phyloP scores from a whole-genome alignment of 1,284 basidiomycete species.

The Papiliotrema fonsecae region DNA sequence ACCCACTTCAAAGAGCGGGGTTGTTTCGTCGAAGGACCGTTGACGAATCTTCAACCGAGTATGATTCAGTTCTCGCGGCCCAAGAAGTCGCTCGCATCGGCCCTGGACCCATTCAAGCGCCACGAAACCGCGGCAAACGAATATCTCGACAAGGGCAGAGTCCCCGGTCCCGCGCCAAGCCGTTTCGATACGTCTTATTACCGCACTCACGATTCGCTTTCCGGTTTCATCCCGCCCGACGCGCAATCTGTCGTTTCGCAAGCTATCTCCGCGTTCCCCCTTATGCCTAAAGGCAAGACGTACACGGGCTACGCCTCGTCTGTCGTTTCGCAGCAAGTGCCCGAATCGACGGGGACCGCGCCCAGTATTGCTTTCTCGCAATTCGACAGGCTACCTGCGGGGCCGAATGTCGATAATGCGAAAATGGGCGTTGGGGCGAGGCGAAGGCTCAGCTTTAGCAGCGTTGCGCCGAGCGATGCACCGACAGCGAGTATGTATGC shows the following conservation, averaged over 20 bases:
- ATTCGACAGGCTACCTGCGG: conserved; percentile 58
- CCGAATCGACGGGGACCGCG: conserved; percentile 49
- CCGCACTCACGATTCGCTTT: conserved; percentile 86
- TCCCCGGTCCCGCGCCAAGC: conserved; percentile 60
- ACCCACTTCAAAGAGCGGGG: conserved; percentile 98
- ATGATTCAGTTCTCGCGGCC: conserved; percentile 99
- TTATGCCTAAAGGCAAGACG: conserved; percentile 47
- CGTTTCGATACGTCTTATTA: conserved; percentile 93
- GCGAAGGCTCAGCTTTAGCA: conserved; percentile 66
- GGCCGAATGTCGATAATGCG: neutral
- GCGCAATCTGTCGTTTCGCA: conserved; percentile 90
- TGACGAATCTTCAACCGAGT: conserved; percentile 92
- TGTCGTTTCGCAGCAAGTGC: conserved; percentile 86
- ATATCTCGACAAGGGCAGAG: conserved; percentile 56
- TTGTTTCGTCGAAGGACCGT: conserved; percentile 89
- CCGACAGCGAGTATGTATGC: conserved; percentile 39
- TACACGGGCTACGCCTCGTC: conserved; percentile 84
- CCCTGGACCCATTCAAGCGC: conserved; percentile 83
- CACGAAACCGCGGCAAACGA: conserved; percentile 71
- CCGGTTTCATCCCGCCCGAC: conserved; percentile 84
- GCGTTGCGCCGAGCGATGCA: conserved; percentile 54
- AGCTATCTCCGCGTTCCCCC: conserved; percentile 75
- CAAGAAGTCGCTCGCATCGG: conserved; percentile 72
- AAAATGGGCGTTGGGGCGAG: conserved; percentile 4
- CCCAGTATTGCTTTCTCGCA: conserved; percentile 73